These are phyloP conservation scores for Metschnikowia corniflorae DNA, from an alignment of 805 yeast genomes.

Conservation along the genomic window DNA sequence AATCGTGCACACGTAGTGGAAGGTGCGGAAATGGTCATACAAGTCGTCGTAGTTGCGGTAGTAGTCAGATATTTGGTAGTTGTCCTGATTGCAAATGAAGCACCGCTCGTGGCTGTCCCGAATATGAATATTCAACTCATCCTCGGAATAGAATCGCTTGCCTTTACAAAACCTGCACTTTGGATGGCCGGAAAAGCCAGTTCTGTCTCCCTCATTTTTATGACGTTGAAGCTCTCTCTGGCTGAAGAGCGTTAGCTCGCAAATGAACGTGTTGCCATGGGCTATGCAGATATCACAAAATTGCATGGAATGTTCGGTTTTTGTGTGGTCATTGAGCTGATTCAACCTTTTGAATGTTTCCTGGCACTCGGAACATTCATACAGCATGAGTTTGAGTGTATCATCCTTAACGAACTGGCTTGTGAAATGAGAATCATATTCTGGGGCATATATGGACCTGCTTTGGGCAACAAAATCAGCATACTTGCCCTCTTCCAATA, in stretches of 20 bases:
- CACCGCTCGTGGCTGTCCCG: slow-evolving; percentile 85
- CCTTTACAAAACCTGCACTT: slow-evolving; percentile 76
- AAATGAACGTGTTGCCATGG: slow-evolving; percentile 73
- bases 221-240: slow-evolving; percentile 65
- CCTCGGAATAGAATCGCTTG: slow-evolving; percentile 78
- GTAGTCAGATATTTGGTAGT: slow-evolving; percentile 58
- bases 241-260: slow-evolving; percentile 62
- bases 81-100: slow-evolving; percentile 75
- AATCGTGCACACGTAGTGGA: slow-evolving; percentile 76
- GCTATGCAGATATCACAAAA: slow-evolving; percentile 75
- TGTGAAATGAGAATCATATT: slow-evolving; percentile 59
- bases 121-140: slow-evolving; percentile 79
- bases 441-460: slow-evolving; percentile 36
- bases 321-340: slow-evolving; percentile 61
- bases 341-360: slow-evolving; percentile 48
- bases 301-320: slow-evolving; percentile 55
- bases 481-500: slow-evolving; percentile 29
- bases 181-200: slow-evolving; percentile 88
- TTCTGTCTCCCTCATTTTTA: slow-evolving; percentile 64
- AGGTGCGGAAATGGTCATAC: slow-evolving; percentile 66
- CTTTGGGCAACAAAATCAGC: slow-evolving; percentile 32
- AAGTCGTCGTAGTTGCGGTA: slow-evolving; percentile 73
- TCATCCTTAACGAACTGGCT: slow-evolving; percentile 43
- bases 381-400: slow-evolving; percentile 50
- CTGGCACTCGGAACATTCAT: slow-evolving; percentile 53